phyloP scores from a whole-genome alignment of 441 rosid species.

The Erodium texanum region DNA sequence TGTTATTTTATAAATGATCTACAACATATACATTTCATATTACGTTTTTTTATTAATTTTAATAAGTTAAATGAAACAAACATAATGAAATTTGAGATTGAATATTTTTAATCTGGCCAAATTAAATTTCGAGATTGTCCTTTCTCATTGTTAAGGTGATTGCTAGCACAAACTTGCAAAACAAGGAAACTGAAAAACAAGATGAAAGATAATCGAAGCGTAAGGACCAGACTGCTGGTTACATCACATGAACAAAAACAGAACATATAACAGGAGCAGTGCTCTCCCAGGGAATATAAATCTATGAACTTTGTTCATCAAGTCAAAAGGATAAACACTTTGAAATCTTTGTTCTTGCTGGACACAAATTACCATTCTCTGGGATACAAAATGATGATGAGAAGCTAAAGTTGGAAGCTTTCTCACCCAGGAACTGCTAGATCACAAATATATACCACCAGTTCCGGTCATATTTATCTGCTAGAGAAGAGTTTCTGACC shows the following conservation, averaged over 20 bases:
- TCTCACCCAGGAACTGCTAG: background rate
- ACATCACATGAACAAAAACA: background rate
- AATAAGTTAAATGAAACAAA: no score
- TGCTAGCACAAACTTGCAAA: no score
- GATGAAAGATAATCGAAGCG: background rate
- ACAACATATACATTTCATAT: no score
- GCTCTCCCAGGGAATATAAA: background rate
- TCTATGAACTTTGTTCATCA: no score
- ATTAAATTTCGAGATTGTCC: no score
- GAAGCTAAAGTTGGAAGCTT: background rate
- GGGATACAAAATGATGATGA: background rate
- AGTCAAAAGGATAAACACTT: background rate
- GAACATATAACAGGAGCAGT: background rate
- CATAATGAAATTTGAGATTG: no score
- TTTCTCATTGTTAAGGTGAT: no score
- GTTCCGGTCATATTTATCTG: conserved; percentile 12
- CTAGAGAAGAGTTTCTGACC: conserved; percentile 43
- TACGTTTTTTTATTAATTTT: no score
- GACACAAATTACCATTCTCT: background rate
- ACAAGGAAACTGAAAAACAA: no score
- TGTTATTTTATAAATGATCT: no score
- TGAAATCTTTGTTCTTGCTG: background rate
- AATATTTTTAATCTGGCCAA: no score
- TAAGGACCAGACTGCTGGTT: background rate
- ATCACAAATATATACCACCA: background rate